Evolutionary conservation across 768 basidiomycete genomes (phyloP), one percentile per base, ranked within the genome.

Genomic region (Clitopilus passeckerianus): DNA sequence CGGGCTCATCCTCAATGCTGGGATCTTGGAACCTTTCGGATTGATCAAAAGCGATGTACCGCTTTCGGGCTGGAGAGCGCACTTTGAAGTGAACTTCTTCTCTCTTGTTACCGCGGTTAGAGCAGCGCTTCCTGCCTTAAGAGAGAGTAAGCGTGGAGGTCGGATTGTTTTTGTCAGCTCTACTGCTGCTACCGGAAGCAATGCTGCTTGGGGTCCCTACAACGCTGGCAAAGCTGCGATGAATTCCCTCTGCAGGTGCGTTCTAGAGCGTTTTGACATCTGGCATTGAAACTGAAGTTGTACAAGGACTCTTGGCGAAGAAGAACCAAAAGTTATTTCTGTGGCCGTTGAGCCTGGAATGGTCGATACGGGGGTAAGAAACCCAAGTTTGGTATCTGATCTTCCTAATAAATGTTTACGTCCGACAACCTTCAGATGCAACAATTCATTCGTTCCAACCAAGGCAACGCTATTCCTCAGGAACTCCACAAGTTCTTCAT

Each of bases 21-120:
- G 82, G 4, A 83, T 80, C 0, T 71, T 94, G 22, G 85, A 87
- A 44, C 91, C 93, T 16, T 65, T 93, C 22, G 81, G 85, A 58
- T 78, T 77, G 41, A 82, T 90, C 56, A 78, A 72, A n/a, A 80
- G 83, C 53, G 72, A 76, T 37, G 76, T 79, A 7, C 69, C 80
- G 15, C 63, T 88, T 37, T 77, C 83, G 54, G 72, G 74, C 20
- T 93, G 91, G 91, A 87, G 82, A 67, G 65, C 69, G 22, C 81
- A 86, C 66, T 93, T 96, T 68, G 89, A 95, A 64, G 78, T 91
- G 72, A 96, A 95, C 72, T 87, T 96, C 72, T 91, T 93, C 75
- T 91, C 93, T 1, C 78, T 92, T 18, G 75, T 96, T 46, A 81
- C 85, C 33, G 82, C 90, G 22, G 66, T 95, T 30, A 81, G 87